These are phyloP conservation scores for Stagonosporopsis cucurbitacearum DNA, from an alignment of 2,329 filamentous ascomycete species.

Conservation along the genomic window DNA sequence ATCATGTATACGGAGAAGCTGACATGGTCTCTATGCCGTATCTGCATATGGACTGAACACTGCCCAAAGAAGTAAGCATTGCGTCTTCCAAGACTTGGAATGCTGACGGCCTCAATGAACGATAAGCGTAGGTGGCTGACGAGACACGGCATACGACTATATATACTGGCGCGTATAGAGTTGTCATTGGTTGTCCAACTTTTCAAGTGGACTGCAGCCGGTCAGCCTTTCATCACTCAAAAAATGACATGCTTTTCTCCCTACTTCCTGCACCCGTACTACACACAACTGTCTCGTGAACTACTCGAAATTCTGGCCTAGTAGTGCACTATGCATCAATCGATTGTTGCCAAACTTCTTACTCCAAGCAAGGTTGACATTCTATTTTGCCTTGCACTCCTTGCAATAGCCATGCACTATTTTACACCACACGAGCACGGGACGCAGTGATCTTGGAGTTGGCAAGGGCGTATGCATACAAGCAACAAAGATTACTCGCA, in stretches of 20 bases:
- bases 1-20: neutral
- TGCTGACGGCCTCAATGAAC: neutral
- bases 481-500: too few relatives aligned
- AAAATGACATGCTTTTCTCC: neutral
- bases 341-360: neutral
- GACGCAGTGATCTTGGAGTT: neutral
- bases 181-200: neutral
- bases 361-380: slow-evolving; percentile 6
- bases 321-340: neutral
- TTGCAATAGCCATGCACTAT: neutral
- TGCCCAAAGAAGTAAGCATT: neutral
- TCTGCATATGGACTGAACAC: neutral
- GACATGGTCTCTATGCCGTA: neutral
- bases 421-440: neutral
- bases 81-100: neutral
- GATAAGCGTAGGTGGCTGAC: neutral
- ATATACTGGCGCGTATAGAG: neutral
- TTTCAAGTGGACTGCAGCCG: neutral
- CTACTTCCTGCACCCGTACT: too few relatives aligned
- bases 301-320: neutral
- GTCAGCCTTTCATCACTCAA: neutral
- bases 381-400: neutral
- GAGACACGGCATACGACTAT: neutral
- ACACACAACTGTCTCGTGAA: neutral
- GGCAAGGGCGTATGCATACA: neutral